These are phyloP conservation scores for Nakazawaea populi DNA, from an alignment of 805 yeast genomes.

Conservation along the genomic window DNA sequence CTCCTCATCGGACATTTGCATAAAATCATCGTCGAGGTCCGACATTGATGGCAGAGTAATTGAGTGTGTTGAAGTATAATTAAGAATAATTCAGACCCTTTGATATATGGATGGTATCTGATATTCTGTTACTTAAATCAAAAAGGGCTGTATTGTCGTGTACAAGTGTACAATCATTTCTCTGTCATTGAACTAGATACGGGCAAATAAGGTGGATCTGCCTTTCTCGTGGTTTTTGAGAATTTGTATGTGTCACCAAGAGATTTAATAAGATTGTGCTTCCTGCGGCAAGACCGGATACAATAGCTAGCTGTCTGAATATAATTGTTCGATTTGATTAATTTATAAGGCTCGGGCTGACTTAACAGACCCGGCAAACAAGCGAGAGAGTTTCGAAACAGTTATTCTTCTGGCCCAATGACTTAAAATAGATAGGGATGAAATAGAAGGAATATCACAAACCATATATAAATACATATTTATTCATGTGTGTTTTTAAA, in stretches of 20 bases:
- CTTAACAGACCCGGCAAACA: no score
- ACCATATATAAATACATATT: background rate
- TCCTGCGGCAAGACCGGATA: background rate
- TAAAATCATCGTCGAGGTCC: conserved; percentile 26
- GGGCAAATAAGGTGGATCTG: background rate
- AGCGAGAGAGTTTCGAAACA: no score
- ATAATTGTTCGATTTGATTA: no score
- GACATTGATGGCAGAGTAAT: conserved; percentile 19
- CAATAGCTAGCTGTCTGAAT: background rate
- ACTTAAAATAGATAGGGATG: background rate
- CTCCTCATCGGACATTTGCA: conserved; percentile 29
- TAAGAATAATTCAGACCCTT: no score
- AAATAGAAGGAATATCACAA: background rate
- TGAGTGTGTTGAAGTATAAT: no score
- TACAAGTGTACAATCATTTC: background rate
- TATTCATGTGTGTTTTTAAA: background rate
- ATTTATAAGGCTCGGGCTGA: no score
- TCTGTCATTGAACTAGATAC: background rate
- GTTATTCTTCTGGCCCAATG: no score
- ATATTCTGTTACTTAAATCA: background rate
- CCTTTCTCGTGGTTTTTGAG: no score
- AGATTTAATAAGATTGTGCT: background rate
- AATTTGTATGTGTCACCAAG: background rate
- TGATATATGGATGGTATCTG: background rate
- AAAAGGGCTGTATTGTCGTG: background rate